Evolutionary conservation across 2,329 filamentous ascomycete species (phyloP).

Genomic region (Eurotiales sp.): DNA sequence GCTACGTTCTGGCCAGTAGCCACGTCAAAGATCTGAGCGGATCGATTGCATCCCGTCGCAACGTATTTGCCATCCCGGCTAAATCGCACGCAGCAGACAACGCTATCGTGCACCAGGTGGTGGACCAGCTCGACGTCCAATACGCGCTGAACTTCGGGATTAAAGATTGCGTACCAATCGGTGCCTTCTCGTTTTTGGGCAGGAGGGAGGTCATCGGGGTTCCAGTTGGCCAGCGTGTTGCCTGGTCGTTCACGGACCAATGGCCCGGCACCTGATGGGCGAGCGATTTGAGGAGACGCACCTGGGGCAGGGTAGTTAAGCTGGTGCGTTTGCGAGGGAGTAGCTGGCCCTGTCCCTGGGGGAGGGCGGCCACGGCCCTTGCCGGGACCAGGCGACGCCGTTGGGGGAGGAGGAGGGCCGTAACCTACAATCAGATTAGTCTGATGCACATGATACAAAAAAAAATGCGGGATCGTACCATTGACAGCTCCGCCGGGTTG

Average conservation of each 20-base stretch:
- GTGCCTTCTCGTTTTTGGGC: conserved; percentile 83
- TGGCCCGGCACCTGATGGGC: conserved; percentile 67
- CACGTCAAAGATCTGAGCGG: conserved; percentile 99
- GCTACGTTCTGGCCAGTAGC: conserved; percentile 81
- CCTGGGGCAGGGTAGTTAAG: conserved; percentile 79
- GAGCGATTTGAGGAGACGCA: conserved; percentile 81
- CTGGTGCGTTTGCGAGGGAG: conserved; percentile 85
- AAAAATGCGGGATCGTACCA: conserved; percentile 43
- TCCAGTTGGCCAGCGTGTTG: conserved; percentile 78
- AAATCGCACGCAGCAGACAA: conserved; percentile 97
- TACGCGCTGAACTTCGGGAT: conserved; percentile 81
- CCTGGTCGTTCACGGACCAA: conserved; percentile 51
- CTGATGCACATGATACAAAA: conserved; percentile 41
- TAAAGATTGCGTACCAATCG: conserved; percentile 98
- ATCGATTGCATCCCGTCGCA: conserved; percentile 93
- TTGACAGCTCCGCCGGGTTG: conserved; percentile 62
- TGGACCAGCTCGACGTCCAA: conserved; percentile 93
- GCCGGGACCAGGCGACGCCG: conserved; percentile 79
- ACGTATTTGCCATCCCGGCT: conserved; percentile 94
- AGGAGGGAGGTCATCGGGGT: conserved; percentile 77
- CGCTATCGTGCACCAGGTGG: conserved; percentile 87
- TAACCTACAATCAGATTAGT: conserved; percentile 58
- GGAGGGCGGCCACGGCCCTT: conserved; percentile 66
- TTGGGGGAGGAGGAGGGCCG: conserved; percentile 73
- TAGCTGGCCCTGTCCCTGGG: conserved; percentile 70